A percentile compares a stretch with the other conserved stretches of the same genome.
phyloP scores from a whole-genome alignment of 1,284 basidiomycete species.

The Veloboletus limbatus region DNA sequence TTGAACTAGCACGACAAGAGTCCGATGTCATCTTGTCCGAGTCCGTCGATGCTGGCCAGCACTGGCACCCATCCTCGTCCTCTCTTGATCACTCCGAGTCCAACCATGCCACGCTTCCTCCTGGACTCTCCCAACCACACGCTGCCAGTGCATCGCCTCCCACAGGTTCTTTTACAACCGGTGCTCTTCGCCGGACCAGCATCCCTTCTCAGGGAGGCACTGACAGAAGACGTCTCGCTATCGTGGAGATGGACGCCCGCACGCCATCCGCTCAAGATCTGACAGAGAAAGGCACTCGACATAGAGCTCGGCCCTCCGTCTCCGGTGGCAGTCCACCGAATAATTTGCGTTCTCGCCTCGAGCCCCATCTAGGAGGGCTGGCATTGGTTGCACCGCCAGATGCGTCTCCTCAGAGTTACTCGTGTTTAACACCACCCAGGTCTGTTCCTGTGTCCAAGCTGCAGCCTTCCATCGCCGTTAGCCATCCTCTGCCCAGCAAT shows the following conservation, averaged over 20 bases:
- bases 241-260: slow-evolving; percentile 53
- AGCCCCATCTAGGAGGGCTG: slow-evolving; percentile 48
- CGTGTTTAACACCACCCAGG: slow-evolving; percentile 51
- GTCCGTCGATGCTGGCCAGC: slow-evolving; percentile 22
- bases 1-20: slow-evolving; percentile 22
- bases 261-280: slow-evolving; percentile 18
- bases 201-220: slow-evolving; percentile 54
- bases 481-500: slow-evolving; percentile 12
- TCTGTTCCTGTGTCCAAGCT: slow-evolving; percentile 38
- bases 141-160: slow-evolving; percentile 32
- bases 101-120: slow-evolving; percentile 15
- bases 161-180: slow-evolving; percentile 15
- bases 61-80: slow-evolving; percentile 32
- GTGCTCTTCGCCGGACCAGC: slow-evolving; percentile 43
- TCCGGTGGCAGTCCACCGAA: slow-evolving; percentile 29
- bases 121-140: slow-evolving; percentile 18
- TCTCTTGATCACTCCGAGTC: slow-evolving; percentile 49
- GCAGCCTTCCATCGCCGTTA: slow-evolving; percentile 21
- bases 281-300: slow-evolving; percentile 30
- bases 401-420: slow-evolving; percentile 51
- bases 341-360: slow-evolving; percentile 40
- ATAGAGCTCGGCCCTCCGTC: slow-evolving; percentile 24
- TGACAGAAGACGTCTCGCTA: slow-evolving; percentile 63
- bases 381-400: slow-evolving; percentile 69
- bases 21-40: slow-evolving; percentile 37